phyloP scores from a whole-genome alignment of 2,329 filamentous ascomycete species.

The Plectosphaerella sp. region DNA sequence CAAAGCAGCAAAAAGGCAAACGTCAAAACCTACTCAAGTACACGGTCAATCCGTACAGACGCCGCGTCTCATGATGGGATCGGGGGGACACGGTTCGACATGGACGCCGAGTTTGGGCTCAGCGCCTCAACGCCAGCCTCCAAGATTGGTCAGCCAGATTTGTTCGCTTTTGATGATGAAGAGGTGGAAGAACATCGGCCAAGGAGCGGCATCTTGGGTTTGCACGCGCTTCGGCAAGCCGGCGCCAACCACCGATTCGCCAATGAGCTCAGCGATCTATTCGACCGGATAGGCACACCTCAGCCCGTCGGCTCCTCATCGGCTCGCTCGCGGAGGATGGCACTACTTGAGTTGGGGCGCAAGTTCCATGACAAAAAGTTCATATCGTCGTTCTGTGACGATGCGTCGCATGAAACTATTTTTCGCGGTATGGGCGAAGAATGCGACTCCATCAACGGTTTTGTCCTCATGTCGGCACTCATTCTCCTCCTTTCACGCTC shows the following conservation, averaged over 20 bases:
- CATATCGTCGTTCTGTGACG: slow-evolving; percentile 66
- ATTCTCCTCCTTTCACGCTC: slow-evolving; percentile 57
- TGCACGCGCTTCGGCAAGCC: slow-evolving; percentile 62
- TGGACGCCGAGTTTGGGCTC: no score
- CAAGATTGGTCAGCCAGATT: slow-evolving; percentile 7
- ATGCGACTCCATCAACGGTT: slow-evolving; percentile 57
- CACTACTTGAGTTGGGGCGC: slow-evolving; percentile 54
- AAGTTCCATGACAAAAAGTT: slow-evolving; percentile 61
- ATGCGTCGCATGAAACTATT: slow-evolving; percentile 66
- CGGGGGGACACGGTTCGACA: slow-evolving; percentile 3
- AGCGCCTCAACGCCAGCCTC: slow-evolving; percentile 6
- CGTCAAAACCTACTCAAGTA: slow-evolving; percentile 9
- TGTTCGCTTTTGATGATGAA: slow-evolving; percentile 33
- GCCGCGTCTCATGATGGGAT: slow-evolving; percentile 14
- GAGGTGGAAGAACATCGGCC: slow-evolving; percentile 36
- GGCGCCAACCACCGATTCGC: slow-evolving; percentile 63
- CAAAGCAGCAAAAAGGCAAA: slow-evolving; percentile 1
- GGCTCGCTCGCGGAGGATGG: slow-evolving; percentile 50
- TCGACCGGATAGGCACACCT: slow-evolving; percentile 55
- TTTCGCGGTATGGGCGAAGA: slow-evolving; percentile 57
- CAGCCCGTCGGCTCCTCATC: slow-evolving; percentile 36
- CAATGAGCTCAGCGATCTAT: slow-evolving; percentile 61
- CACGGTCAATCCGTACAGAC: slow-evolving; percentile 21
- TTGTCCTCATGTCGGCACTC: slow-evolving; percentile 60
- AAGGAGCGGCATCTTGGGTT: slow-evolving; percentile 52